Percentiles rank a stretch among this genome's conserved stretches.
phyloP scores from a whole-genome alignment of 1,139 yeast genomes.

The Debaryomyces sp. region DNA sequence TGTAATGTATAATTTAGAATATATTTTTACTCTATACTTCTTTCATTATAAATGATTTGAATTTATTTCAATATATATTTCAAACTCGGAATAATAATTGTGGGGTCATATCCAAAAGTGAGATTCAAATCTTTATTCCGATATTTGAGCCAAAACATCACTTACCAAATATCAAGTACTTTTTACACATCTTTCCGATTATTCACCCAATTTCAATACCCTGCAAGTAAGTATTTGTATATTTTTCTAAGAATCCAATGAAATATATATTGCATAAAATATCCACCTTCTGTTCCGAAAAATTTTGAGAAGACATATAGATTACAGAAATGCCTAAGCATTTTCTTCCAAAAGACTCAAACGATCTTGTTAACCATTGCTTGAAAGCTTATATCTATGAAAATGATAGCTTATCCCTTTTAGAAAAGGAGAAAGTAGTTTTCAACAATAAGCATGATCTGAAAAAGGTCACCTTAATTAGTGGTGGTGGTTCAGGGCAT shows the following conservation, averaged over 20 bases:
- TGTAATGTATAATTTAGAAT: no score
- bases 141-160: not conserved
- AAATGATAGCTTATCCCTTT: conserved; percentile 17
- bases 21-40: no score
- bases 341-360: conserved; percentile 23
- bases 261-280: not conserved
- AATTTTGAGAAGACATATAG: not conserved
- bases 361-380: conserved; percentile 21
- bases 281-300: not conserved
- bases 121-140: conserved; percentile 2
- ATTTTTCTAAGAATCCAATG: not conserved
- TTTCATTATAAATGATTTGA: not conserved
- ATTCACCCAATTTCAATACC: conserved; percentile 3
- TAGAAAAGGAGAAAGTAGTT: conserved; percentile 38
- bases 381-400: conserved; percentile 20
- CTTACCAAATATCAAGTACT: not conserved
- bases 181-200: conserved; percentile 6
- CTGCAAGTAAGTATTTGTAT: not conserved
- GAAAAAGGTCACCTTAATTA: conserved; percentile 34
- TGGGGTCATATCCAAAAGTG: not conserved
- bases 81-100: not conserved
- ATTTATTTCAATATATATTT: not conserved
- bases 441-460: conserved; percentile 31
- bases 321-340: conserved; percentile 16
- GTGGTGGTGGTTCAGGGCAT: conserved; percentile 53